phyloP scores from a whole-genome alignment of 73 alveolate species.

The Blepharisma stoltei region DNA sequence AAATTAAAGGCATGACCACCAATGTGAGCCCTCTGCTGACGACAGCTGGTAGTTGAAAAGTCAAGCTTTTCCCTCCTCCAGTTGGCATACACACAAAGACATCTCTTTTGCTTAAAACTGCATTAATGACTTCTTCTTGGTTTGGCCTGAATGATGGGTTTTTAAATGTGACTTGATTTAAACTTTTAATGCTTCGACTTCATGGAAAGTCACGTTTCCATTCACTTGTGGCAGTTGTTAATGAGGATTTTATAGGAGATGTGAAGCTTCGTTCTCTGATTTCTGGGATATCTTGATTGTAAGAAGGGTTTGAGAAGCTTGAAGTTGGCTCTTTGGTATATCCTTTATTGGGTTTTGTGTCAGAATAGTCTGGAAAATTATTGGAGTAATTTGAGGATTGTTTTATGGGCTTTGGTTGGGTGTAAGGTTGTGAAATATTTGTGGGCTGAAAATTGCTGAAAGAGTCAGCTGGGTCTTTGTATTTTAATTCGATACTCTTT shows the following conservation, averaged over 20 bases:
- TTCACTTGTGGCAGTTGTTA: not conserved
- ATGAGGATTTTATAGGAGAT: not conserved
- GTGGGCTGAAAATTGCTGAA: no score
- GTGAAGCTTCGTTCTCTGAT: not conserved
- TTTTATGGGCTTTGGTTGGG: no score
- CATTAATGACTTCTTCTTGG: constrained; percentile 87
- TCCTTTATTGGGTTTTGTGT: no score
- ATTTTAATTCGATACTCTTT: no score
- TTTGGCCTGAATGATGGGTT: constrained; percentile 74
- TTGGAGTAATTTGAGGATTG: no score
- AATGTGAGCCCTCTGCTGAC: constrained; percentile 66
- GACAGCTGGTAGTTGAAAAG: constrained; percentile 88
- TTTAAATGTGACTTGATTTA: constrained; percentile 67
- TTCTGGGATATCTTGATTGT: not conserved
- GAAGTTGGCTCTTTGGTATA: no score
- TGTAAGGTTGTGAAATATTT: no score
- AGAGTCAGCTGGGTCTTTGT: no score
- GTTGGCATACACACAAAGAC: constrained; percentile 96
- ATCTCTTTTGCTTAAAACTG: constrained; percentile 76
- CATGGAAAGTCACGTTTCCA: no score
- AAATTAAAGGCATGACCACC: constrained; percentile 86
- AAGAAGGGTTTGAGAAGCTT: no score
- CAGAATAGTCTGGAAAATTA: no score
- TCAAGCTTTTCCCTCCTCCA: constrained; percentile 93
- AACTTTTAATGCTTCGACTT: constrained; percentile 43